Evolutionary conservation across 2,329 filamentous ascomycete species (phyloP), one percentile per base, ranked within the genome.

Genomic region (Talaromyces sp.): DNA sequence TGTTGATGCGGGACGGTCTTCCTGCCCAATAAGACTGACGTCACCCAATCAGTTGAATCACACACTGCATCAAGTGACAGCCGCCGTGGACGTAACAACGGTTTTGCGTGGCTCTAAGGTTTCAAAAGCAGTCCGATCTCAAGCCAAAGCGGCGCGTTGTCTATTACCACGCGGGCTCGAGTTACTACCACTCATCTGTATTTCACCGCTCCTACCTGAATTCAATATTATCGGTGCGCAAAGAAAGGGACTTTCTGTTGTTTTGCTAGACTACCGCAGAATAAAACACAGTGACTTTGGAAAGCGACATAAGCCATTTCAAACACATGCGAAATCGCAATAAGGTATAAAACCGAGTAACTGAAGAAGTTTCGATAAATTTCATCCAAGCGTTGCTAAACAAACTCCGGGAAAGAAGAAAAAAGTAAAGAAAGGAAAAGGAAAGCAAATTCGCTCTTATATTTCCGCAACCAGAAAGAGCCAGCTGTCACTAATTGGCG

Each of bases 391-490:
- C 6, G 17, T 38, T n/a, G 35, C 35, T n/a, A n/a, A 46, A 46
- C 11, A 21, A 27, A 46, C 43, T 46, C 21, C 43, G 8, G 19
- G 19, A 8, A 19, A 19, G 24, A 24, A 19, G 10, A 11, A 24
- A 6, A 24, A 9, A 10, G n/a, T 24, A 21, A 46, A 11, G 19
- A 17, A 46, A 21, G 9, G 19, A 24, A 24, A 46, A 21, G 9
- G 19, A 24, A 24, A 46, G n/a, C 17, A 11, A 46, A 24, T 7
- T 19, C 7, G 21, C 43, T 21, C n/a, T 21, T 24, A 96, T 61
- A 93, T 80, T 73, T 96, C 92, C 86, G 96, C 95, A 64, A 87
- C 87, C 81, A 96, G 86, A 73, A 96, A 91, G 62, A 96, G 75
- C 93, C 93, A 97, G 69, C 82, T 82, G 57, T 86, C 79, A 77